Evolutionary conservation across 2,329 filamentous ascomycete genomes (phyloP).

Genomic region (Aspergillus pseudoglaucus): DNA sequence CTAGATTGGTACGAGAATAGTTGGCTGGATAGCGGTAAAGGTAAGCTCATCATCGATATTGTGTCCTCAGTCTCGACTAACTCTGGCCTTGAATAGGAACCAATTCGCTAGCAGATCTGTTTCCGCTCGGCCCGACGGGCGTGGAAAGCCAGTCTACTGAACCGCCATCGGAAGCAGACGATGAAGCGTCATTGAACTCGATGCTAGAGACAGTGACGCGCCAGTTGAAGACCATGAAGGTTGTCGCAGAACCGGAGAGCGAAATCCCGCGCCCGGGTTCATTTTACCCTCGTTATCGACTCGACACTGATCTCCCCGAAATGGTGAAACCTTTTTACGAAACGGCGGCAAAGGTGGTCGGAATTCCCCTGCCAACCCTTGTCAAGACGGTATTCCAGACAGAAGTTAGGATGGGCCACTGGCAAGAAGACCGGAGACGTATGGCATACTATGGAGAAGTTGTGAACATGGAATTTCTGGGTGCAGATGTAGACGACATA

Average conservation of each 20-base stretch:
- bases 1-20: conserved; percentile 71
- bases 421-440: conserved; percentile 30
- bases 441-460: conserved; percentile 20
- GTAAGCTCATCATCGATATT: conserved; percentile 9
- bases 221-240: conserved; percentile 32
- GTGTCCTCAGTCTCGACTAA: neutral
- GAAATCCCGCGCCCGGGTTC: conserved; percentile 43
- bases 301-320: conserved; percentile 42
- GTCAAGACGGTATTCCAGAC: conserved; percentile 45
- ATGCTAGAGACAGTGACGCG: conserved; percentile 41
- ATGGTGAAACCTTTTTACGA: conserved; percentile 45
- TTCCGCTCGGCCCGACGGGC: conserved; percentile 27
- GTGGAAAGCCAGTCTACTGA: conserved; percentile 8
- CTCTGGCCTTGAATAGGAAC: conserved; percentile 10
- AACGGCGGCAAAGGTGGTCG: conserved; percentile 45
- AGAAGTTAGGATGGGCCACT: conserved; percentile 41
- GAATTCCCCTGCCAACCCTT: conserved; percentile 45
- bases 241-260: conserved; percentile 31
- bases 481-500: conserved; percentile 10
- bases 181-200: conserved; percentile 25
- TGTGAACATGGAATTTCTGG: conserved; percentile 10
- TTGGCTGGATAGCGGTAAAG: conserved; percentile 41
- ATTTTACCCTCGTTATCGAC: conserved; percentile 45
- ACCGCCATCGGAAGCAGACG: conserved; percentile 8
- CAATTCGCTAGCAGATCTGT: conserved; percentile 37